Base-by-base conservation (phyloP, 2,329 filamentous ascomycete species). In the Salinomyces thailandicus region DNA sequence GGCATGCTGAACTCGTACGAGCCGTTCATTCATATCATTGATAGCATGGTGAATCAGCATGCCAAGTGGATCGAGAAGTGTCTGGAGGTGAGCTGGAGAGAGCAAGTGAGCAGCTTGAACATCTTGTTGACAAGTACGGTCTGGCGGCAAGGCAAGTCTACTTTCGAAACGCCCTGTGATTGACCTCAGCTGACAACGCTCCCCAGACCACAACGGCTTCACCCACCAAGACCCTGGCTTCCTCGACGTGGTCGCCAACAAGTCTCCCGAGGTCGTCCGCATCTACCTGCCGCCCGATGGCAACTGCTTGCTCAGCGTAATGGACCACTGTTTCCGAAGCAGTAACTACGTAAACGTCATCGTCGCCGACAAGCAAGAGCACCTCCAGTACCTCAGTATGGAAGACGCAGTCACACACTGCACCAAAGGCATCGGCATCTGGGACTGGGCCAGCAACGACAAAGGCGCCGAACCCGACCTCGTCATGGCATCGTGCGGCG, bases 51-150 rank as follows among this genome's bases (percentile, higher is more conserved):
- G 42, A 85, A 85, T 57, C 81, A 85, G 63, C 81, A 87, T 62
- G 85, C 80, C 66, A 87, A 87, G 59, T 86, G 81, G 81, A 72
- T 86, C 34, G 81, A 87, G 58, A 87, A 86, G 63, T 82, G 77
- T 46, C 65, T 77, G n/a, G 81, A 86, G 53, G 77, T 86, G 14
- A 75, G 81, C 51, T 87, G 82, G 82, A 75, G 82, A 35, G 73
- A 68, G 49, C 79, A 79, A 57, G 65, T 86, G 8, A 72, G 81
- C 6, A 85, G 81, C 0, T 73, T 87, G 49, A 87, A 87, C 62
- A 85, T 86, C 47, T 71, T 87, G 11, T 69, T 86, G 36, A 86
- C 82, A 1, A 76, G 79, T 2, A 82, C 83, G 5, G 81, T 86
- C 39, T 86, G 81, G 82, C 68, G 82, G 50, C 82, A 86, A 63